Percentiles rank a stretch among this genome's conserved stretches.
phyloP scores from a whole-genome alignment of 2,329 filamentous ascomycete species.

The Clarireedia hainanense region DNA sequence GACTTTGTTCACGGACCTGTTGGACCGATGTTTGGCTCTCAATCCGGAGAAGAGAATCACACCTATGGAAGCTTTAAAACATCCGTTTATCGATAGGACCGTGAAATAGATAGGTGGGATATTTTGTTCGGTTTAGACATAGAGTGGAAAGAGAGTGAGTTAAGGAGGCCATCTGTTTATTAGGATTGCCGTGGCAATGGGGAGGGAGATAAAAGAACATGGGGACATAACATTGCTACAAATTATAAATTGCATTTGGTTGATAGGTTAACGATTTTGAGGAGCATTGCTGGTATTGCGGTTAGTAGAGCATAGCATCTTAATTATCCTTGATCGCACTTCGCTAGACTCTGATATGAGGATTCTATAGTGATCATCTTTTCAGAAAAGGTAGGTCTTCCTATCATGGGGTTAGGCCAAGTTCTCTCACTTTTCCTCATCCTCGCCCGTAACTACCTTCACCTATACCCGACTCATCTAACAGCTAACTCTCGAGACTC shows the following conservation, averaged over 20 bases:
- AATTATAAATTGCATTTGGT: neutral
- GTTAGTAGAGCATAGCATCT: too few relatives aligned
- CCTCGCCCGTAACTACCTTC: neutral
- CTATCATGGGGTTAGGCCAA: too few relatives aligned
- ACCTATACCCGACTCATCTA: neutral
- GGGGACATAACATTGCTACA: too few relatives aligned
- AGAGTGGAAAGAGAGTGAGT: too few relatives aligned
- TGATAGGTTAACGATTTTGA: neutral
- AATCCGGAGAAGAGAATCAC: conserved; percentile 91
- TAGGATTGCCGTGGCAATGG: too few relatives aligned
- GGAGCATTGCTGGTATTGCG: too few relatives aligned
- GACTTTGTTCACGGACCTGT: conserved; percentile 73
- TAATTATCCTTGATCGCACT: neutral
- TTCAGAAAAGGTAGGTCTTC: too few relatives aligned
- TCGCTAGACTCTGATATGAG: too few relatives aligned
- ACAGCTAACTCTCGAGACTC: neutral
- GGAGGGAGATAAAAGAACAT: too few relatives aligned
- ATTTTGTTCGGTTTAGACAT: too few relatives aligned
- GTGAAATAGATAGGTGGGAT: neutral
- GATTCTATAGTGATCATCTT: too few relatives aligned
- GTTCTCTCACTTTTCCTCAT: neutral
- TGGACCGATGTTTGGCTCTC: conserved; percentile 80
- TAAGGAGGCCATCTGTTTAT: too few relatives aligned
- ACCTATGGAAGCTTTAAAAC: conserved; percentile 75
- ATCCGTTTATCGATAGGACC: conserved; percentile 64